Conservation (phyloP, 140 eudicot genomes). For the Anethum foeniculum region DNA sequence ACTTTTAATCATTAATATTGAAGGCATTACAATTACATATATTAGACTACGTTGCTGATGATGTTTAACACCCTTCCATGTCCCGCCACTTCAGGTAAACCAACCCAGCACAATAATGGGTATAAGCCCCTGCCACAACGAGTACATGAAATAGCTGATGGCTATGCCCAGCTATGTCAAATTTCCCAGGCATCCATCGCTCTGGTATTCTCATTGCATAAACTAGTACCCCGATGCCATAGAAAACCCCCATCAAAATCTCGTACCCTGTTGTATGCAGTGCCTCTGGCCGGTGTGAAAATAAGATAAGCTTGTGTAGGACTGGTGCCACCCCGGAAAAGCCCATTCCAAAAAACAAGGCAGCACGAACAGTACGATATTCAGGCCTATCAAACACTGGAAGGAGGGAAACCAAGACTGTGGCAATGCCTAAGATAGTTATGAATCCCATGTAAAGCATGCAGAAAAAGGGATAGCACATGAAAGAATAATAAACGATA, state of each 20-base stretch:
- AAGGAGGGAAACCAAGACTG: conserved; percentile 56
- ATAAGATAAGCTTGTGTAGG: conserved; percentile 62
- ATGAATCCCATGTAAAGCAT: conserved; percentile 71
- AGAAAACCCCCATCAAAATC: conserved; percentile 71
- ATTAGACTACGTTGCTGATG: neutral
- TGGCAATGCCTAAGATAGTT: conserved; percentile 58
- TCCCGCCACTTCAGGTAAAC: conserved; percentile 89
- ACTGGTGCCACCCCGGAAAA: conserved; percentile 73
- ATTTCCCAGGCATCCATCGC: conserved; percentile 95
- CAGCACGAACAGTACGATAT: conserved; percentile 55
- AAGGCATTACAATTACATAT: neutral
- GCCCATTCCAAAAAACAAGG: conserved; percentile 78
- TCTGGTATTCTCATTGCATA: conserved; percentile 88
- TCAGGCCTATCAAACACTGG: conserved; percentile 77
- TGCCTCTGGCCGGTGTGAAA: conserved; percentile 83
- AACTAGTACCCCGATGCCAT: conserved; percentile 77
- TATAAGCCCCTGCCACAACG: conserved; percentile 19
- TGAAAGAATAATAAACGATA: conserved; percentile 85
- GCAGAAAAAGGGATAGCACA: conserved; percentile 94
- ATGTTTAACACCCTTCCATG: conserved; percentile 51
- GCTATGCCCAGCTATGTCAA: conserved; percentile 42
- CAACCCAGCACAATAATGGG: conserved; percentile 45
- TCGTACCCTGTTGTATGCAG: conserved; percentile 82
- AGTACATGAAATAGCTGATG: conserved; percentile 47
- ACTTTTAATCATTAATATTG: neutral